Conservation (phyloP, 2,329 filamentous ascomycete genomes). For the Pyrenochaeta sp. region DNA sequence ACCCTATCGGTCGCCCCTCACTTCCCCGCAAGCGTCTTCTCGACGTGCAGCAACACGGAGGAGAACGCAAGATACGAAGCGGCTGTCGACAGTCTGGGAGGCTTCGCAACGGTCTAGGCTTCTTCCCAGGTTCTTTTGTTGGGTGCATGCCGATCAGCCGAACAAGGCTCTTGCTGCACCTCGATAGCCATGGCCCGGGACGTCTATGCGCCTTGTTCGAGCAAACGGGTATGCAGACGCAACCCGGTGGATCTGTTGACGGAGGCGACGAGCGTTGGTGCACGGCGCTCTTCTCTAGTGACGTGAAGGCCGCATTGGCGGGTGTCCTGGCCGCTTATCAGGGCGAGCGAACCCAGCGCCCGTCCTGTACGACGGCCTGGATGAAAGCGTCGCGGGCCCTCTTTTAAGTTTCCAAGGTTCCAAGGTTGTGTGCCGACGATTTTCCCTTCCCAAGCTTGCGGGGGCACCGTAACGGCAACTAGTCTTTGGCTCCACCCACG, state of each 20-base stretch:
- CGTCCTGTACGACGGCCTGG: conserved; percentile 1
- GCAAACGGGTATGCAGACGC: conserved; percentile 7
- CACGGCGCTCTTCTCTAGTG: neutral
- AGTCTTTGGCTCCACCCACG: conserved; percentile 1
- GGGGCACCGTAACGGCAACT: neutral
- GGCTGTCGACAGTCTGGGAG: neutral
- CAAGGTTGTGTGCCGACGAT: neutral
- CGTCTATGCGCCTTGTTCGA: neutral
- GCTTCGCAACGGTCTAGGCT: conserved; percentile 23
- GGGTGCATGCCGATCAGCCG: conserved; percentile 28
- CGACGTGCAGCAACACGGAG: conserved; percentile 3
- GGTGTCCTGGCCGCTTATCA: neutral
- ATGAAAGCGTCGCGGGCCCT: conserved; percentile 9
- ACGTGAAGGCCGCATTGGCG: conserved; percentile 9
- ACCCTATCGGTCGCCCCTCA: neutral
- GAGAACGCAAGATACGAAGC: conserved; percentile 3
- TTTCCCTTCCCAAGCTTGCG: conserved; percentile 3
- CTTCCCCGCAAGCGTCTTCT: conserved; percentile 2
- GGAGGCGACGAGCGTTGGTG: neutral
- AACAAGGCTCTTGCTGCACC: conserved; percentile 18
- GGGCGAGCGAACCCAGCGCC: neutral
- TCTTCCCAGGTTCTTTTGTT: conserved; percentile 14
- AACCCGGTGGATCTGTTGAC: conserved; percentile 12
- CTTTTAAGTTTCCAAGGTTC: conserved; percentile 3
- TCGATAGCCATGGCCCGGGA: conserved; percentile 5